These are phyloP conservation scores for Xerocomus alliaceus DNA, from an alignment of 1,284 basidiomycete genomes.

Conservation along the genomic window DNA sequence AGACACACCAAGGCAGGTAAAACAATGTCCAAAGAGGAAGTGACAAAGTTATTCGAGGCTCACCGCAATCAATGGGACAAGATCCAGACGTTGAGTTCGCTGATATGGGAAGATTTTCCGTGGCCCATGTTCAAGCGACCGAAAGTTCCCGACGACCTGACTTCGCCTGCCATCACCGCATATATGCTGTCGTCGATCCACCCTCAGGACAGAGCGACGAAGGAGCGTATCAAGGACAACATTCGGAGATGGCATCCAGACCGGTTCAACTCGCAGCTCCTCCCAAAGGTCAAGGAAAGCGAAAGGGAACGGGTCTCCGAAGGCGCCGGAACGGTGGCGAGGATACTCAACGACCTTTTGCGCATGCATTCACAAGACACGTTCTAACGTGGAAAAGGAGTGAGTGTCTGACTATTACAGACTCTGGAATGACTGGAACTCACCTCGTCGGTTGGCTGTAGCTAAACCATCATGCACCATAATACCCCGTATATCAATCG, in stretches of 20 bases:
- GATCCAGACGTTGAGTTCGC: slow-evolving; percentile 43
- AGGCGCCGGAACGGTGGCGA: slow-evolving; percentile 57
- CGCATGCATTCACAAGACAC: slow-evolving; percentile 37
- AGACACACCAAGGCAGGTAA: slow-evolving; percentile 52
- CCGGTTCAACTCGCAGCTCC: slow-evolving; percentile 55
- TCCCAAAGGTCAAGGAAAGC: slow-evolving; percentile 58
- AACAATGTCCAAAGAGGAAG: slow-evolving; percentile 59
- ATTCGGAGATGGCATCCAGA: slow-evolving; percentile 64
- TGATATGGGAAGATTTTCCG: slow-evolving; percentile 67
- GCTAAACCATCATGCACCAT: slow-evolving; percentile 26
- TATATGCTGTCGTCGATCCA: slow-evolving; percentile 65
- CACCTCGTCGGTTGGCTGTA: slow-evolving; percentile 15
- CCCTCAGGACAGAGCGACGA: slow-evolving; percentile 56
- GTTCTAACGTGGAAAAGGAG: slow-evolving; percentile 35
- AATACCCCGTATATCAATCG: slow-evolving; percentile 32
- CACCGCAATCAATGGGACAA: slow-evolving; percentile 66
- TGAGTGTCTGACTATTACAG: slow-evolving; percentile 22
- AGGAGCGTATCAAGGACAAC: slow-evolving; percentile 67
- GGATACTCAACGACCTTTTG: slow-evolving; percentile 63
- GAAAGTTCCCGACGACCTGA: slow-evolving; percentile 63
- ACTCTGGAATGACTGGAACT: slow-evolving; percentile 9
- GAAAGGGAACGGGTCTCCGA: slow-evolving; percentile 55
- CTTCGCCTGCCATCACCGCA: slow-evolving; percentile 56
- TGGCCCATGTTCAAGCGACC: slow-evolving; percentile 73
- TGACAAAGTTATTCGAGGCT: slow-evolving; percentile 55